These are phyloP conservation scores for Monoraphidium neglectum DNA, from an alignment of 139 green algal species.

Conservation along the genomic window DNA sequence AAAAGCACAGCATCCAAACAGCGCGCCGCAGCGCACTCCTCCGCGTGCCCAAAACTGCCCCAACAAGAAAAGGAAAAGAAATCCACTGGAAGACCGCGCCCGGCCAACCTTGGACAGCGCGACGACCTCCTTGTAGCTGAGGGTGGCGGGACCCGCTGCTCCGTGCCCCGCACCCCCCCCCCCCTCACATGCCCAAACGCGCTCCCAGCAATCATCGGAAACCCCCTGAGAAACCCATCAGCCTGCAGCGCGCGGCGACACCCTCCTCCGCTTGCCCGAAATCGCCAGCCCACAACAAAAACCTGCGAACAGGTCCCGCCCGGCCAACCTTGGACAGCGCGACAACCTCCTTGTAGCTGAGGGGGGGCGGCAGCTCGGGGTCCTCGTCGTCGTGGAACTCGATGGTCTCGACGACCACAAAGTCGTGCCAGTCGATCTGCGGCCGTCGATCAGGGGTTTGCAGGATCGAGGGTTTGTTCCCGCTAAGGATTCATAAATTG, in stretches of 20 bases:
- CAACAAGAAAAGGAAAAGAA: too few species aligned
- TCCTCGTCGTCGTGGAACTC: constrained; percentile 94
- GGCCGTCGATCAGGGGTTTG: background rate
- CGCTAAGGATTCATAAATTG: too few species aligned
- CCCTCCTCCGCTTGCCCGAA: constrained; percentile 26
- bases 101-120: too few species aligned
- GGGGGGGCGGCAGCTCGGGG: constrained; percentile 80
- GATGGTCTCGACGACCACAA: constrained; percentile 97
- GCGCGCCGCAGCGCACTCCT: too few species aligned
- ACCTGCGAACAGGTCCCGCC: too few species aligned
- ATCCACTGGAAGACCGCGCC: too few species aligned
- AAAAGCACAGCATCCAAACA: too few species aligned
- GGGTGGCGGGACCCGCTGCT: constrained; percentile 11
- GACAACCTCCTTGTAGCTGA: constrained; percentile 84
- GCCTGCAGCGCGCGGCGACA: constrained; percentile 4
- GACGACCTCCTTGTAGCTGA: too few species aligned
- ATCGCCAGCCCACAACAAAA: constrained; percentile 14
- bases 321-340: constrained; percentile 74
- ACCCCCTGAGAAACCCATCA: too few species aligned
- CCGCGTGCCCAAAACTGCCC: too few species aligned
- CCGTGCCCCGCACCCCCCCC: background rate
- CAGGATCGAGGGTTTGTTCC: background rate
- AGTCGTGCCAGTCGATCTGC: constrained; percentile 88
- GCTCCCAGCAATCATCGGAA: too few species aligned
- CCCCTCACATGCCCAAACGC: too few species aligned